Conservation (phyloP, 257 asterid genomes). For the Verbena officinalis region DNA sequence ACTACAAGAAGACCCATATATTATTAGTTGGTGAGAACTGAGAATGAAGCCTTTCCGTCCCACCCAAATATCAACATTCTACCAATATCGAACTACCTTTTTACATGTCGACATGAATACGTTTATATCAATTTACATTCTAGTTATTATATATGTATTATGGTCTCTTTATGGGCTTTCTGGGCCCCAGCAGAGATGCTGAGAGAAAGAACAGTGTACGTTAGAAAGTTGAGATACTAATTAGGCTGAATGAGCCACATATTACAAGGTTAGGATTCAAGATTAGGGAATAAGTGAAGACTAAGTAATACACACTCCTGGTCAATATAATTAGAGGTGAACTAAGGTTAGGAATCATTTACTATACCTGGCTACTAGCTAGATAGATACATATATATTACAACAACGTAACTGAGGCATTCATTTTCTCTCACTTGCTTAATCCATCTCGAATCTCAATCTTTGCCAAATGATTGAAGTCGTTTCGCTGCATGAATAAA, state of each 20-base stretch:
- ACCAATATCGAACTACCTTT: constrained; percentile 37
- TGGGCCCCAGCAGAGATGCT: constrained; percentile 8
- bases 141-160: background rate
- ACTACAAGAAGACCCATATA: background rate
- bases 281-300: constrained; percentile 13
- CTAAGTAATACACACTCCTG: constrained; percentile 39
- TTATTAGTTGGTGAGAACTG: constrained; percentile 23
- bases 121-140: background rate
- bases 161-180: background rate
- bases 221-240: constrained; percentile 11
- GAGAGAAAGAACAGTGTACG: background rate
- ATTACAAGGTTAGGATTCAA: constrained; percentile 46
- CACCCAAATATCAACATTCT: constrained; percentile 14
- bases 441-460: constrained; percentile 39
- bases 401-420: constrained; percentile 21
- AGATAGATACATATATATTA: constrained; percentile 43
- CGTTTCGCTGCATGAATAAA: constrained; percentile 77
- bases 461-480: constrained; percentile 43
- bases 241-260: constrained; percentile 25
- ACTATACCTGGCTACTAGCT: constrained; percentile 37
- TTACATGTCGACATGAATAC: constrained; percentile 8
- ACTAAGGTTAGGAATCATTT: constrained; percentile 49
- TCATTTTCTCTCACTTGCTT: constrained; percentile 22
- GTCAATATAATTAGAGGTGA: constrained; percentile 47
- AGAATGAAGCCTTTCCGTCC: constrained; percentile 13